Evolutionary conservation across 2,329 filamentous ascomycete species (phyloP).

Genomic region (Exophiala mesophila): DNA sequence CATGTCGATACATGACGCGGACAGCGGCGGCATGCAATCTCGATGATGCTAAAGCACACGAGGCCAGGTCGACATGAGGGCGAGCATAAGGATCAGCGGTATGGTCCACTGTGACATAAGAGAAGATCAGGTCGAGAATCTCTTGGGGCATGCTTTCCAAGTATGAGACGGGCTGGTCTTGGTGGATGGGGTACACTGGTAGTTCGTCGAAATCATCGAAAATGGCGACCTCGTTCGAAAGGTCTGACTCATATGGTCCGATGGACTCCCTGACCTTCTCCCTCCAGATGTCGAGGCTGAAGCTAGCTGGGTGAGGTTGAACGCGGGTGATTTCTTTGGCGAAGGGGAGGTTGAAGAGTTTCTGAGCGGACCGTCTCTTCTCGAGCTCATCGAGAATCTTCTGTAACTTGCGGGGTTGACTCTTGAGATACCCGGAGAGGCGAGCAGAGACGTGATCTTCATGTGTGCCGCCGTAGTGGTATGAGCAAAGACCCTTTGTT

Average conservation of each 20-base stretch:
- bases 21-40: conserved; percentile 68
- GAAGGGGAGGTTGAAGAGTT: conserved; percentile 21
- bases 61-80: conserved; percentile 73
- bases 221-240: conserved; percentile 8
- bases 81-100: conserved; percentile 69
- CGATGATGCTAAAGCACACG: conserved; percentile 70
- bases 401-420: conserved; percentile 21
- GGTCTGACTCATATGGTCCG: conserved; percentile 6
- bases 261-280: conserved; percentile 22
- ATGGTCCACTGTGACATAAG: conserved; percentile 67
- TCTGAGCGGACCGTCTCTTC: conserved; percentile 23
- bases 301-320: conserved; percentile 16
- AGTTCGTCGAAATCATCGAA: conserved; percentile 19
- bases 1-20: conserved; percentile 69
- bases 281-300: conserved; percentile 24
- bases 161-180: conserved; percentile 2
- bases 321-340: conserved; percentile 19
- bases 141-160: conserved; percentile 27
- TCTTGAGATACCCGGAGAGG: conserved; percentile 24
- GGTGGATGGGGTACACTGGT: conserved; percentile 3
- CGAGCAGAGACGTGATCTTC: conserved; percentile 20
- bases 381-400: conserved; percentile 25
- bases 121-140: conserved; percentile 64
- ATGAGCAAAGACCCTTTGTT: conserved; percentile 23
- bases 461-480: conserved; percentile 19